Evolutionary conservation across 2,329 filamentous ascomycete genomes (phyloP), one percentile per base, ranked within the genome.

Genomic region (Curvularia verruculosa): DNA sequence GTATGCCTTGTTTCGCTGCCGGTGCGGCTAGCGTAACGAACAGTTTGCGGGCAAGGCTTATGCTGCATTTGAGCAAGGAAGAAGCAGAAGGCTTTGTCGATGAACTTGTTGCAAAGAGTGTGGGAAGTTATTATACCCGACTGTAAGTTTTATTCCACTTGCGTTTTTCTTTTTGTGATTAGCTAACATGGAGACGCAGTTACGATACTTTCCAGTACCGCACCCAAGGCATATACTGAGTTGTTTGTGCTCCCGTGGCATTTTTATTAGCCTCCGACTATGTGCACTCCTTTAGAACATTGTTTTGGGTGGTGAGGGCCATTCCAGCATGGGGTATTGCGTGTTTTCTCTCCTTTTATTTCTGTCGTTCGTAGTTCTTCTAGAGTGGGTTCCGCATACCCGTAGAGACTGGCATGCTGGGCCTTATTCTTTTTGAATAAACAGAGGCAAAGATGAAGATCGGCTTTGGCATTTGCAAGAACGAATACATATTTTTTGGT

Each of bases 161-260:
- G 43, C 15, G 24, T 7, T 26, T 3, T 40, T n/a, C 12, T 21
- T 28, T 5, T 21, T 24, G 13, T 15, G 13, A 23, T 12, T 24
- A n/a, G 36, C n/a, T 75, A 49, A 70, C 54, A 28, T 28, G 3
- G 3, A 3, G 29, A n/a, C 28, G 9, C 60, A 91, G 89, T 77
- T 92, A 92, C 71, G 89, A 92, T 77, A 91, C 89, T 60, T 94
- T 92, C 80, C 90, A 94, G 80, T 94, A 94, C 79, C 86, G 91
- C 71, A 93, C 91, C 34, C 90, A 94, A 78, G 91, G 90, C 66
- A 94, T 94, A 77, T 94, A 94, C 77, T 94, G 84, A 78, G 55
- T 47, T 48, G 28, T n/a, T n/a, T 29, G 29, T 37, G 13, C 28
- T 28, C 44, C 24, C 21, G 26, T 47, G 15, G 34, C 18, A 34